Percentiles rank a stretch among this genome's conserved stretches.
These are phyloP conservation scores for Chaetomiaceae sp. DNA, from an alignment of 2,329 filamentous ascomycete genomes.

Conservation along the genomic window DNA sequence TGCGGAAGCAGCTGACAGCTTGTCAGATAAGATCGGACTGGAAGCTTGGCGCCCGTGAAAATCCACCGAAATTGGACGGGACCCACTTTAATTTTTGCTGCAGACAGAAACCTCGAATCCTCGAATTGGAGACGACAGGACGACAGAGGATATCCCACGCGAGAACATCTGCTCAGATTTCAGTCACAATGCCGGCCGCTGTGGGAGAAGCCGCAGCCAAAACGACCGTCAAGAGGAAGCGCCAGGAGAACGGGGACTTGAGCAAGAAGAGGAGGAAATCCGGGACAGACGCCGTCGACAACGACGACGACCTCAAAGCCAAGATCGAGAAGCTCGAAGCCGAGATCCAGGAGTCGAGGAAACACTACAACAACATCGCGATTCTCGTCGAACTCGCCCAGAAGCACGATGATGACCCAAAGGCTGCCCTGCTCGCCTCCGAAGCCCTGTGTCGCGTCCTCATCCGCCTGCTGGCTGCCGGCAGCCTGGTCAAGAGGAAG, in stretches of 20 bases:
- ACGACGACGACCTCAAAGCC: conserved; percentile 50
- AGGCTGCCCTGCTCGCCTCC: conserved; percentile 62
- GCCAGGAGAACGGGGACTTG: conserved; percentile 39
- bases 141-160: neutral
- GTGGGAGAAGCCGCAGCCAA: conserved; percentile 7
- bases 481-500: conserved; percentile 62
- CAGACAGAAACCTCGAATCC: neutral
- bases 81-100: conserved; percentile 22
- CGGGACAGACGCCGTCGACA: conserved; percentile 36
- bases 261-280: conserved; percentile 50
- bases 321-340: conserved; percentile 72
- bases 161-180: neutral
- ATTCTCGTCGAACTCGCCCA: conserved; percentile 61
- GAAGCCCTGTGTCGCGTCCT: conserved; percentile 86
- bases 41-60: neutral
- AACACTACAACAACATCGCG: conserved; percentile 88
- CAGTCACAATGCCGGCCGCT: conserved; percentile 15
- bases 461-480: conserved; percentile 70
- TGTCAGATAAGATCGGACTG: conserved; percentile 34
- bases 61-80: conserved; percentile 5
- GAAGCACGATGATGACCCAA: conserved; percentile 45
- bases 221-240: conserved; percentile 46
- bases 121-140: neutral
- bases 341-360: conserved; percentile 77
- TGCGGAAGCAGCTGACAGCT: conserved; percentile 25